These are phyloP conservation scores for Anisogramma anomala DNA, from an alignment of 2,329 filamentous ascomycete genomes.

Conservation along the genomic window DNA sequence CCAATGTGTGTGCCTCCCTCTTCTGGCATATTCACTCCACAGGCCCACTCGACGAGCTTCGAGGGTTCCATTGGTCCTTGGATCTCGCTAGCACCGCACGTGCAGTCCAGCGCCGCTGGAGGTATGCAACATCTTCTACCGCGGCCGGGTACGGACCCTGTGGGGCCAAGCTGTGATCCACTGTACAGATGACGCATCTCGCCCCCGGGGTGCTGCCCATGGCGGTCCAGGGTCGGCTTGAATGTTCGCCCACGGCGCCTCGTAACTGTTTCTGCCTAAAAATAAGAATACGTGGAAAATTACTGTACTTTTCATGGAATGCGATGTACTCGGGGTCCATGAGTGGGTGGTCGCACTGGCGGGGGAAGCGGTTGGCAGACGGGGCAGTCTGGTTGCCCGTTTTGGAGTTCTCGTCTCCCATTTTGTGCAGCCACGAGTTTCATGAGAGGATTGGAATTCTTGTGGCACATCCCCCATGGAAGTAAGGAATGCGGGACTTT, in stretches of 20 bases:
- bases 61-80: too few relatives aligned
- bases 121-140: neutral
- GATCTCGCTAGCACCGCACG: too few relatives aligned
- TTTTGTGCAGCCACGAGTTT: too few relatives aligned
- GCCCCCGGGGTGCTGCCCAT: neutral
- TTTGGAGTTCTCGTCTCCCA: too few relatives aligned
- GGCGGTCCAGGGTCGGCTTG: neutral
- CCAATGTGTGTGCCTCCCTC: too few relatives aligned
- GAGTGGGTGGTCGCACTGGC: constrained; percentile 17
- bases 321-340: constrained; percentile 29
- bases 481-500: too few relatives aligned
- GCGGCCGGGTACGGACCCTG: neutral
- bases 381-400: too few relatives aligned
- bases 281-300: constrained; percentile 25
- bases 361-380: constrained; percentile 24
- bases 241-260: constrained; percentile 16
- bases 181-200: neutral
- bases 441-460: too few relatives aligned
- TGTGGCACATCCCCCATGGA: too few relatives aligned
- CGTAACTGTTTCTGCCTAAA: neutral
- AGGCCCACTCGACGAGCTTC: too few relatives aligned
- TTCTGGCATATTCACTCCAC: too few relatives aligned
- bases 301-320: constrained; percentile 26
- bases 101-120: neutral
- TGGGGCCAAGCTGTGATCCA: neutral